A percentile compares a stretch with the other conserved stretches of the same genome.
phyloP scores from a whole-genome alignment of 1,284 basidiomycete genomes.

The Pseudozyma pruni region DNA sequence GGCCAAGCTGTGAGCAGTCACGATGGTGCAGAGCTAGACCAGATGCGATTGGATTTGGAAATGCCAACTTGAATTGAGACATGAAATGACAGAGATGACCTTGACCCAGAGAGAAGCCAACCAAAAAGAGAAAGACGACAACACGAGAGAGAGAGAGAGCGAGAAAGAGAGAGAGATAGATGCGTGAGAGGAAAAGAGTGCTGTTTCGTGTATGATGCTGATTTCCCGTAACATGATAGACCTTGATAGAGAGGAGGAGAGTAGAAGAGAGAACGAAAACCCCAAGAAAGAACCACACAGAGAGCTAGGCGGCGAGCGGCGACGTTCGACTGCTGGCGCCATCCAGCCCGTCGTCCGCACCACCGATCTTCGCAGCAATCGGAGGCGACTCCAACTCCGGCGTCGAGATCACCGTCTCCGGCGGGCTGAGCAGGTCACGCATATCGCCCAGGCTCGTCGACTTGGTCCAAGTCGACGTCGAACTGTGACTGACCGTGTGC shows the following conservation, averaged over 20 bases:
- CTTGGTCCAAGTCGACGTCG: conserved; percentile 14
- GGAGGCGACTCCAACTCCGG: conserved; percentile 31
- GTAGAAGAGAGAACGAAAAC: neutral
- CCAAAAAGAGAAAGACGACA: too few relatives aligned
- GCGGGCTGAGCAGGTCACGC: conserved; percentile 23
- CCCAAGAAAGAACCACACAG: conserved; percentile 2
- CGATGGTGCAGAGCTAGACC: too few relatives aligned
- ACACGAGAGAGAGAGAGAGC: too few relatives aligned
- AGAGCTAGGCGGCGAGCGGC: conserved; percentile 14
- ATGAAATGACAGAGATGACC: too few relatives aligned
- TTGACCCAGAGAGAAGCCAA: too few relatives aligned
- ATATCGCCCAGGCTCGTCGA: conserved; percentile 22
- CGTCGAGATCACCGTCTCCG: conserved; percentile 30
- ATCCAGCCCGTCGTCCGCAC: neutral
- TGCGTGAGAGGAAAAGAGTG: neutral
- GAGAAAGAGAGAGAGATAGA: neutral
- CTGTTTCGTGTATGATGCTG: conserved; percentile 2
- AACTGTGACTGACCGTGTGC: conserved; percentile 31
- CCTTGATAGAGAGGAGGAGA: too few relatives aligned
- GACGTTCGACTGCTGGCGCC: conserved; percentile 1
- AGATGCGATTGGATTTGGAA: too few relatives aligned
- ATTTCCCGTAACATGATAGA: neutral
- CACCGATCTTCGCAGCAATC: too few relatives aligned
- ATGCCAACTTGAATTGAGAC: too few relatives aligned
- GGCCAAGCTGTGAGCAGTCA: too few relatives aligned